phyloP scores from a whole-genome alignment of 1,284 basidiomycete species.

The Wallemia ichthyophaga region DNA sequence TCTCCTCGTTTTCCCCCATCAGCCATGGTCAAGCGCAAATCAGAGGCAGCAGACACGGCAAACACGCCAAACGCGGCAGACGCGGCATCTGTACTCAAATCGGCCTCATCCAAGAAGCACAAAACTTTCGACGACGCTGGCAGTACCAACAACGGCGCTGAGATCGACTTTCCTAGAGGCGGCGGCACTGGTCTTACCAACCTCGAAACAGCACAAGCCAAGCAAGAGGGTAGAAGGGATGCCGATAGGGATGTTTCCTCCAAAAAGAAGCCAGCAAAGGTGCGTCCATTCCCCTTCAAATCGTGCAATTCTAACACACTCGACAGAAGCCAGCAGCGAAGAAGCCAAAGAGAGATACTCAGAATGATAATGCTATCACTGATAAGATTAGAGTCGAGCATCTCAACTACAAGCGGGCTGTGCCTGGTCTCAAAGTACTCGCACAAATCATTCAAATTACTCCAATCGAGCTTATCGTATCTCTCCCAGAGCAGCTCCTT shows the following conservation, averaged over 20 bases:
- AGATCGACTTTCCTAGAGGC: conserved; percentile 83
- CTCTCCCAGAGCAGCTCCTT: conserved; percentile 77
- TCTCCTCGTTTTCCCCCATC: background rate
- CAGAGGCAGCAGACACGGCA: background rate
- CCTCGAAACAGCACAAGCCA: conserved; percentile 60
- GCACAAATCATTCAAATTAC: conserved; percentile 61
- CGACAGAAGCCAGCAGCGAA: conserved; percentile 23
- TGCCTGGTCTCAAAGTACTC: conserved; percentile 53
- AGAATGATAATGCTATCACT: conserved; percentile 4
- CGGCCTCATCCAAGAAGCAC: background rate
- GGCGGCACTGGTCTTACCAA: conserved; percentile 42
- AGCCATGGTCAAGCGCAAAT: background rate
- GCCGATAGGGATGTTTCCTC: conserved; percentile 34
- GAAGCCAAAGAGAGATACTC: conserved; percentile 10
- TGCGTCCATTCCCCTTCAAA: conserved; percentile 10
- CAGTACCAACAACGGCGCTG: conserved; percentile 10
- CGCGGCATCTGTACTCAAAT: background rate
- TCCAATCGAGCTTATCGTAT: conserved; percentile 68
- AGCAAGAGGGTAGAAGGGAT: conserved; percentile 55
- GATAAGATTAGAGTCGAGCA: conserved; percentile 47
- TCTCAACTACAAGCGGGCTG: conserved; percentile 61
- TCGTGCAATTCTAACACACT: conserved; percentile 20
- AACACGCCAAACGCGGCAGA: too few relatives aligned
- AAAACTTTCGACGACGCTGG: background rate
- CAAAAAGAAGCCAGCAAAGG: conserved; percentile 10